Percentiles rank a stretch among this genome's conserved stretches.
Conservation (phyloP, 225 moss, liverwort and hornwort genomes). For the Straminergon stramineum region DNA sequence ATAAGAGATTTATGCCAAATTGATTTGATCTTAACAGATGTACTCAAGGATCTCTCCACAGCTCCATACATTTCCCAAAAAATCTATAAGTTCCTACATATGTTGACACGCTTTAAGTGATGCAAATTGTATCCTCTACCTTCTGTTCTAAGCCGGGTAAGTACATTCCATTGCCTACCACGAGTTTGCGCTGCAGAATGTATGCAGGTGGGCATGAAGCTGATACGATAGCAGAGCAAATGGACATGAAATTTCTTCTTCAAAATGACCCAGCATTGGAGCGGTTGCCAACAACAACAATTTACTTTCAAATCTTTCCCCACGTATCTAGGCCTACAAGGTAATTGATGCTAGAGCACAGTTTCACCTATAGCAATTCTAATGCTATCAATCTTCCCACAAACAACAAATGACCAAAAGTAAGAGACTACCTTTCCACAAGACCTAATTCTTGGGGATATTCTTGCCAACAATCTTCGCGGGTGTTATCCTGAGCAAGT, state of each 20-base stretch:
- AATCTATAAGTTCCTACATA: not conserved
- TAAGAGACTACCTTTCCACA: conserved; percentile 4
- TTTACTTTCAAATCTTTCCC: not conserved
- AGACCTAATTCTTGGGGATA: conserved; percentile 49
- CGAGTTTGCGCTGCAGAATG: not conserved
- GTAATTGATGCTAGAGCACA: not conserved
- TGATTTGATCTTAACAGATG: not conserved
- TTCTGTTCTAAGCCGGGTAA: not conserved
- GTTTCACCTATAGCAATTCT: not conserved
- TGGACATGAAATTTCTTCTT: not conserved
- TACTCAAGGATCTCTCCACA: not conserved
- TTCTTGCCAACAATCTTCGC: conserved; percentile 93
- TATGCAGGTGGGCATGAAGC: not conserved
- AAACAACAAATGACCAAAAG: conserved; percentile 7
- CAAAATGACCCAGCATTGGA: not conserved
- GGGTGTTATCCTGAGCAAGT: conserved; percentile 75
- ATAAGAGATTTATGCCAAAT: not conserved
- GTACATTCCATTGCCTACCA: not conserved
- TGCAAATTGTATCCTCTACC: not conserved
- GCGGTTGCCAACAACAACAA: not conserved
- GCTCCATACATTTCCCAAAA: too few species aligned
- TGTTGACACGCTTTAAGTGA: not conserved
- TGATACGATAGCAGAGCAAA: not conserved
- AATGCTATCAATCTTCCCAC: not conserved
- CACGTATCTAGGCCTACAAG: not conserved